These are phyloP conservation scores for Zasmidium angulare DNA, from an alignment of 2,329 filamentous ascomycete species.

Conservation along the genomic window DNA sequence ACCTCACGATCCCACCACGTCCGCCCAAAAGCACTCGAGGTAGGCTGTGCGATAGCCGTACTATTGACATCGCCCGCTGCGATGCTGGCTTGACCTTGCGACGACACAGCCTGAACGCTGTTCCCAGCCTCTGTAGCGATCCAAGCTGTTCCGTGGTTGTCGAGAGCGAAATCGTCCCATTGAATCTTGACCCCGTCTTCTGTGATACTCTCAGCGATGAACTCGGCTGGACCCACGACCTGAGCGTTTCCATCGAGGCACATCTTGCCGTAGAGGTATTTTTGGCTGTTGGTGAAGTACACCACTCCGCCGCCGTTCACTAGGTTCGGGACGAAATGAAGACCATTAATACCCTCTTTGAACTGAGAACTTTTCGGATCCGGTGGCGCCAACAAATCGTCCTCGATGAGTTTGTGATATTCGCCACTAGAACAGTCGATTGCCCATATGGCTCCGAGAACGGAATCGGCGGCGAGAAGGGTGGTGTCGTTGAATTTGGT, in stretches of 20 bases:
- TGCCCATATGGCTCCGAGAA: not conserved
- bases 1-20: not conserved
- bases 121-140: not conserved
- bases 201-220: not conserved
- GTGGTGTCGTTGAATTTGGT: not conserved
- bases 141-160: not conserved
- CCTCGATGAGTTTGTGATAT: not conserved
- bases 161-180: not conserved
- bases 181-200: not conserved
- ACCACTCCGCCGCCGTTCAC: not conserved
- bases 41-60: not conserved
- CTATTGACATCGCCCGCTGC: not conserved
- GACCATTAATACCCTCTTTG: not conserved
- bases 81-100: not conserved
- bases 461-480: not conserved
- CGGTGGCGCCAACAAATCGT: not conserved
- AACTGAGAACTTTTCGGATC: not conserved
- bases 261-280: not conserved
- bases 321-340: not conserved
- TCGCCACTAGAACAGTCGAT: not conserved
- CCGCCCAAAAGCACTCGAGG: not conserved
- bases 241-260: not conserved
- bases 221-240: not conserved
- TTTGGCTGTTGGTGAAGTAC: constrained; percentile 1
- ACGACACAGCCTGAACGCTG: not conserved